These are phyloP conservation scores for Termitomyces sp. DNA, from an alignment of 768 basidiomycete species.

Conservation along the genomic window DNA sequence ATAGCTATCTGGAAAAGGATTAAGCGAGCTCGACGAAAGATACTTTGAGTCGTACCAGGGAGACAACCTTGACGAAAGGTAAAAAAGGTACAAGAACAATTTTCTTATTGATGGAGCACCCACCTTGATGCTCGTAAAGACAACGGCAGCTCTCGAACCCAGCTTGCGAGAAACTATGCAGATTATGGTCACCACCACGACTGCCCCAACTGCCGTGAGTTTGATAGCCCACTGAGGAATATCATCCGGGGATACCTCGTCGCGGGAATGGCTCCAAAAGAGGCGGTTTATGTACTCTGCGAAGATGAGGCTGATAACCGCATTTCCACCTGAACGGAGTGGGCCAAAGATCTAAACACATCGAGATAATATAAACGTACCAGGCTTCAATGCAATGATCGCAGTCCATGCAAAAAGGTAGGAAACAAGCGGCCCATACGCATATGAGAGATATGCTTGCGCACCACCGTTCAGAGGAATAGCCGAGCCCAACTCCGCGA, in stretches of 20 bases:
- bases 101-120: background rate
- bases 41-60: constrained; percentile 48
- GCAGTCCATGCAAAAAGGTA: constrained; percentile 96
- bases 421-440: constrained; percentile 82
- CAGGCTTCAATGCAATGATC: constrained; percentile 84
- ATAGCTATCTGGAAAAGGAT: constrained; percentile 53
- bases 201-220: constrained; percentile 72
- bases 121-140: constrained; percentile 89
- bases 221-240: constrained; percentile 93
- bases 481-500: constrained; percentile 86
- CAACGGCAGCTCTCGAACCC: constrained; percentile 77
- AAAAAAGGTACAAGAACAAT: background rate
- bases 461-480: constrained; percentile 76
- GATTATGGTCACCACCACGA: constrained; percentile 68
- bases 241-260: constrained; percentile 68
- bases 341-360: background rate
- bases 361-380: constrained; percentile 27
- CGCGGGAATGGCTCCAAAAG: constrained; percentile 71
- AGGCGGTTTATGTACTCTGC: constrained; percentile 91
- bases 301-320: constrained; percentile 87
- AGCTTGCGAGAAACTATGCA: constrained; percentile 76
- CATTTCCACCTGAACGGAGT: constrained; percentile 52
- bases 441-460: constrained; percentile 84
- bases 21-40: background rate
- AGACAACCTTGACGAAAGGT: constrained; percentile 44